phyloP scores from a whole-genome alignment of 2,329 filamentous ascomycete genomes.

The Byssochlamys sp. region DNA sequence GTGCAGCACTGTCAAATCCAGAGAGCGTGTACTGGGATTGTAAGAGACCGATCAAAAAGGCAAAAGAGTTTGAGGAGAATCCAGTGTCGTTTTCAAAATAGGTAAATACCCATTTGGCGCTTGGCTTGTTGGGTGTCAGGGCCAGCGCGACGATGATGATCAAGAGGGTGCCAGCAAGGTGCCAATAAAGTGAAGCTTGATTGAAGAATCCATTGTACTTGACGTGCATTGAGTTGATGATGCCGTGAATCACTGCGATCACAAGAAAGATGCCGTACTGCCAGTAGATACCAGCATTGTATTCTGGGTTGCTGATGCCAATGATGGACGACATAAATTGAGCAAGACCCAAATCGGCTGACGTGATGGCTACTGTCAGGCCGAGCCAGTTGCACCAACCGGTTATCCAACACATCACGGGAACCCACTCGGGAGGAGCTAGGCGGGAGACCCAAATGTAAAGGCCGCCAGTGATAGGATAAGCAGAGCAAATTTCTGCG shows the following conservation, averaged over 20 bases:
- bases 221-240: slow-evolving; percentile 49
- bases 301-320: slow-evolving; percentile 42
- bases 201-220: slow-evolving; percentile 52
- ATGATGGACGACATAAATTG: slow-evolving; percentile 46
- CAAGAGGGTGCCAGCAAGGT: slow-evolving; percentile 48
- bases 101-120: too few species aligned
- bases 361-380: slow-evolving; percentile 46
- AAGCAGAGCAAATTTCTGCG: slow-evolving; percentile 49
- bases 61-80: too few species aligned
- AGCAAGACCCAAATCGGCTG: slow-evolving; percentile 48
- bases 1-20: too few species aligned
- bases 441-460: slow-evolving; percentile 51
- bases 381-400: slow-evolving; percentile 47
- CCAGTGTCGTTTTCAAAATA: too few species aligned
- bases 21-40: too few species aligned
- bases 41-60: too few species aligned
- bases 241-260: slow-evolving; percentile 44
- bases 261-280: slow-evolving; percentile 48
- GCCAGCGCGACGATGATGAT: slow-evolving; percentile 44
- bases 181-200: slow-evolving; percentile 48
- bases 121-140: too few species aligned
- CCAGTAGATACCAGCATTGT: slow-evolving; percentile 41
- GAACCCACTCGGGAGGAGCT: slow-evolving; percentile 39
- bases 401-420: slow-evolving; percentile 42
- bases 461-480: slow-evolving; percentile 47